Evolutionary conservation across 2,329 filamentous ascomycete species (phyloP).

Genomic region (Aspergillus ruber): DNA sequence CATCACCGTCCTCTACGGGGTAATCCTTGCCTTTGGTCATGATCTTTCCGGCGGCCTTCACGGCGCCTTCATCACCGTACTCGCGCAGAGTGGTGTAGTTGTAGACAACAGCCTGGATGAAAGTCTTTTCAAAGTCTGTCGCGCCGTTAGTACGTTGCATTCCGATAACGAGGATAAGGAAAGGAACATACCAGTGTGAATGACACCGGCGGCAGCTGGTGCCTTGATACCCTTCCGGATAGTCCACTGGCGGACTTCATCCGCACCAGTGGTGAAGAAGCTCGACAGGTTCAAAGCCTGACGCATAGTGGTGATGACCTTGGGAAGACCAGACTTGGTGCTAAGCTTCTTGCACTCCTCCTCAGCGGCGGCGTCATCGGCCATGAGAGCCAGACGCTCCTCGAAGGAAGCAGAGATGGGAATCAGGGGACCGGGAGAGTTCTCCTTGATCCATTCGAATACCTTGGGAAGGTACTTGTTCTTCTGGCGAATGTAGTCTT

Average conservation of each 20-base stretch:
- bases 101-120: conserved; percentile 93
- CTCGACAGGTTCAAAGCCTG: conserved; percentile 82
- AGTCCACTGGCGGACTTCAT: conserved; percentile 98
- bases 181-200: conserved; percentile 59
- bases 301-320: conserved; percentile 89
- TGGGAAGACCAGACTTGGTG: conserved; percentile 82
- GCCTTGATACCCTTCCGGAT: conserved; percentile 94
- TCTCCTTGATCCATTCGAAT: conserved; percentile 88
- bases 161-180: not conserved
- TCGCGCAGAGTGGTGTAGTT: conserved; percentile 79
- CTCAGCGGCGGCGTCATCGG: conserved; percentile 65
- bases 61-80: conserved; percentile 76
- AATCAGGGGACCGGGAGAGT: conserved; percentile 80
- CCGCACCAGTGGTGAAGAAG: conserved; percentile 94
- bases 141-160: conserved; percentile 2
- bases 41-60: conserved; percentile 91
- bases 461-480: conserved; percentile 97
- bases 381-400: conserved; percentile 78
- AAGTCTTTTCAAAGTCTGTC: conserved; percentile 94
- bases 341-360: conserved; percentile 87
- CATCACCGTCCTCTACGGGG: conserved; percentile 51
- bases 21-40: conserved; percentile 99
- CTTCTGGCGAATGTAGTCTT: conserved; percentile 96
- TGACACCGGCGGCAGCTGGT: conserved; percentile 95
- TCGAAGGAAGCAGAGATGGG: conserved; percentile 90